phyloP scores from a whole-genome alignment of 805 yeast species.

The Pichia cabralensis region DNA sequence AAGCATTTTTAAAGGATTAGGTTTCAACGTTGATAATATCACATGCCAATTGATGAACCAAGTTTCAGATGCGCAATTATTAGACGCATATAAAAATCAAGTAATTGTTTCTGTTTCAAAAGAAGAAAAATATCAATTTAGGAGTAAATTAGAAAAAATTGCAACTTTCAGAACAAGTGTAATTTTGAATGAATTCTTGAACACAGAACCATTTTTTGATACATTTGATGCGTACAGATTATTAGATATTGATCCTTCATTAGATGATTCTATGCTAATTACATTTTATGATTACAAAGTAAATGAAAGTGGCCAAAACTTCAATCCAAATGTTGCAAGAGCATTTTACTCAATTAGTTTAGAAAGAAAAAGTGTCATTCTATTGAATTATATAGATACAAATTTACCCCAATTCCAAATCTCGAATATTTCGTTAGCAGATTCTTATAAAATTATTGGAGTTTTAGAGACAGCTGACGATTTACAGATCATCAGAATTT shows the following conservation, averaged over 20 bases:
- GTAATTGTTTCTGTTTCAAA: conserved; percentile 15
- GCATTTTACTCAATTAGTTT: conserved; percentile 57
- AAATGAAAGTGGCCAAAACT: conserved; percentile 37
- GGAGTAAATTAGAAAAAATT: conserved; percentile 31
- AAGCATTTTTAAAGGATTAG: conserved; percentile 20
- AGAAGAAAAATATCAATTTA: conserved; percentile 21
- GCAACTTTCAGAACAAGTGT: conserved; percentile 31
- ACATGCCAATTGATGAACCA: conserved; percentile 12
- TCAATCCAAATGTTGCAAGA: conserved; percentile 35
- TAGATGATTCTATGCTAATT: conserved; percentile 61
- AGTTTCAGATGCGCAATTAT: conserved; percentile 21
- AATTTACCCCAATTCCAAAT: conserved; percentile 28
- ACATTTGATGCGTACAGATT: conserved; percentile 39
- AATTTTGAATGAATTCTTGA: conserved; percentile 28
- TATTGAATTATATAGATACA: conserved; percentile 44
- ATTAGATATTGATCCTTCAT: conserved; percentile 40
- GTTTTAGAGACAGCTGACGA: conserved; percentile 44
- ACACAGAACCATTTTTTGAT: conserved; percentile 38
- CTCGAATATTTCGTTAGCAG: conserved; percentile 16
- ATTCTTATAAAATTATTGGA: conserved; percentile 42
- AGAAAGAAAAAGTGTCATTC: conserved; percentile 43
- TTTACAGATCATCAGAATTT: conserved; percentile 41
- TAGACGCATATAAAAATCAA: conserved; percentile 20
- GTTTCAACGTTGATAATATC: conserved; percentile 19
- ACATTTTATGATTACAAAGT: conserved; percentile 64